Base-by-base conservation (phyloP, 2,329 filamentous ascomycete species). In the Ophiostoma fasciatum region DNA sequence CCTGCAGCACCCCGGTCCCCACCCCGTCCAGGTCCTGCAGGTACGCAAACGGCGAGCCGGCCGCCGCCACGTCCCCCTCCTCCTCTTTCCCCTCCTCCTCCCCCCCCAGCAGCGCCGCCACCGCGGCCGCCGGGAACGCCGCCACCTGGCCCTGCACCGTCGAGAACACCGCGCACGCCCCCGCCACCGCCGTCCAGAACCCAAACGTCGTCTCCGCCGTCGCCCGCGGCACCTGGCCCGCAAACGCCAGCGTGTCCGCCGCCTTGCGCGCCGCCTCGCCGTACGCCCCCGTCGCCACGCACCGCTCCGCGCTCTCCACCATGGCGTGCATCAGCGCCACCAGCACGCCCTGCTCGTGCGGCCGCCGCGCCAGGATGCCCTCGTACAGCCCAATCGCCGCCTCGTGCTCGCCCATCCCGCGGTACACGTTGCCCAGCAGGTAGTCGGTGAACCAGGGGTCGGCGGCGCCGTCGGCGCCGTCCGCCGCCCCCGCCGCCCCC, bases 361-460 rank as follows among this genome's bases (percentile, higher is more conserved):
- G 71, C 14, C 78, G 75, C 10, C 67, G 64, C 17, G 64, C 58
- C 32, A 93, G 66, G 7, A 96, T 84, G 10, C 69, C 62, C 46
- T 74, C 69, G 49, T 96, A 94, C 6, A 84, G 71, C 19, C 62
- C 54, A 40, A 93, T 81, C 1, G 90, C 82, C 37, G 82, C 76
- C 41, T 94, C 81, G 48, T 79, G 93, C 28, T 92, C 78, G n/a
- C 84, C 85, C 32, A 96, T 66, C 51, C 96, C 88, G 36, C 87
- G 75, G 54, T 85, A 84, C 37, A 98, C 82, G 49, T 98, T 96
- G 28, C 84, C 87, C 41, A 96, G 71, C 78, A 98, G 92, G 55
- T 94, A 94, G 51, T 83, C 83, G 7, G 87, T 87, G 53, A 94
- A 98, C 90, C 90, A 98, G 9, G 73, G 80, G 46, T 92, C 81